Base-by-base conservation (phyloP, 108 stramenopile genomes). In the Mayamaea pseudoterrestris region DNA sequence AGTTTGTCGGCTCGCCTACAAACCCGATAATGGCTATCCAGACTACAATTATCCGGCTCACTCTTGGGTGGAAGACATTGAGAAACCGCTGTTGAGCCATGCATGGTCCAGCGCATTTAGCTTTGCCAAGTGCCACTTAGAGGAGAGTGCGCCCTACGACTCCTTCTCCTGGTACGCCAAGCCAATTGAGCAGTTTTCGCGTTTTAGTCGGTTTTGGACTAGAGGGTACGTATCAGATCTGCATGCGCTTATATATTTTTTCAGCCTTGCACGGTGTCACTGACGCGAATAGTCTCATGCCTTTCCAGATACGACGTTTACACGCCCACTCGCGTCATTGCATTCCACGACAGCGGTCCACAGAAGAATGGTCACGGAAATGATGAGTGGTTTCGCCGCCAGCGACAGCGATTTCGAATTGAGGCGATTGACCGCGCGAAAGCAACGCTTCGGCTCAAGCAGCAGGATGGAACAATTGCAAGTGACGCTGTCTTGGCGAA, bases 111-210 rank as follows among this genome's bases (percentile, higher is more conserved):
- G 93, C 3, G 90, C 81, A 5, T 88, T 94, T 49, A 72, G 77
- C 20, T 97, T 97, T 73, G 68, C 79, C 51, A 87, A 88, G 41
- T 97, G 96, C 53, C 96, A 97, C 44, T 65, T 88, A 28, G 93
- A 95, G 69, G 77, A 81, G 53, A 69, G 72, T 36, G 91, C 83
- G 2, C 93, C 93, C 4, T 90, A 94, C 42, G 96, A 97, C 71
- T 86, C 90, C 1, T 77, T 93, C 44, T 58, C 87, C 6, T 72
- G 53, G 0, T 83, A 80, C 41, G 69, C 94, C 18, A 71, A 93
- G 47, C 84, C 88, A 45, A 84, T 80, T 21, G 96, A 95, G 53
- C 78, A 91, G 47, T 95, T 94, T 74, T 65, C 79, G 1, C 80
- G 89, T 24, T 87, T 57, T 55, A 93, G 90, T 37, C 84, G 91